Percentiles rank a stretch among this genome's conserved stretches.
phyloP scores from a whole-genome alignment of 1,284 basidiomycete genomes.

The Gastroboletus turbinatus region DNA sequence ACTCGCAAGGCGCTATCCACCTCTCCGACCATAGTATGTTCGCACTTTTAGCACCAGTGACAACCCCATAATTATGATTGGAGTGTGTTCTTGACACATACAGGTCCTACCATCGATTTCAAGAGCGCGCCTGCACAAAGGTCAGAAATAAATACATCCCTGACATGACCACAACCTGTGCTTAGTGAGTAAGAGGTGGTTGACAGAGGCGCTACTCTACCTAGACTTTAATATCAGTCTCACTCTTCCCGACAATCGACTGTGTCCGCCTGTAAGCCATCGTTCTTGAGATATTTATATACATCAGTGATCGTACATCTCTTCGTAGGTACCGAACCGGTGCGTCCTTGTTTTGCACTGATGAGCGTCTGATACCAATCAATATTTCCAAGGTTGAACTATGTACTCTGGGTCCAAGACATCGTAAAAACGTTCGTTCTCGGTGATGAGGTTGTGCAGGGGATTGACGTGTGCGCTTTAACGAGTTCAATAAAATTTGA shows the following conservation, averaged over 20 bases:
- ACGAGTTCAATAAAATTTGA: neutral
- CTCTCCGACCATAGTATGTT: constrained; percentile 62
- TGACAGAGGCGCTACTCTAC: constrained; percentile 76
- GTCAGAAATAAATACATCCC: constrained; percentile 36
- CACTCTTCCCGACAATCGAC: constrained; percentile 62
- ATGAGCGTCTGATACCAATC: neutral
- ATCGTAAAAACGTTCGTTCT: constrained; percentile 34
- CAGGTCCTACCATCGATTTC: constrained; percentile 66
- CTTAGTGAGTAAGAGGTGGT: constrained; percentile 45
- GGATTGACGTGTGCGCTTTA: constrained; percentile 53
- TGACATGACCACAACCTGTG: neutral
- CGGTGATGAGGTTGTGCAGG: constrained; percentile 32
- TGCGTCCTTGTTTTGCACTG: constrained; percentile 21
- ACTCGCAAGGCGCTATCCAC: constrained; percentile 59
- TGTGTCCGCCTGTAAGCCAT: constrained; percentile 80
- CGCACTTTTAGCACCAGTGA: neutral
- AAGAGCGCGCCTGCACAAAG: constrained; percentile 66
- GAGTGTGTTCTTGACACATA: constrained; percentile 36
- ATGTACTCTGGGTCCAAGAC: constrained; percentile 74
- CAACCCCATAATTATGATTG: neutral
- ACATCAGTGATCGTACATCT: neutral
- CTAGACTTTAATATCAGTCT: constrained; percentile 73
- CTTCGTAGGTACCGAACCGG: constrained; percentile 67
- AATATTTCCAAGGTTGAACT: constrained; percentile 63
- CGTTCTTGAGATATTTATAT: neutral